These are phyloP conservation scores for Clarkia xantiana DNA, from an alignment of 345 rosid species.

Conservation along the genomic window DNA sequence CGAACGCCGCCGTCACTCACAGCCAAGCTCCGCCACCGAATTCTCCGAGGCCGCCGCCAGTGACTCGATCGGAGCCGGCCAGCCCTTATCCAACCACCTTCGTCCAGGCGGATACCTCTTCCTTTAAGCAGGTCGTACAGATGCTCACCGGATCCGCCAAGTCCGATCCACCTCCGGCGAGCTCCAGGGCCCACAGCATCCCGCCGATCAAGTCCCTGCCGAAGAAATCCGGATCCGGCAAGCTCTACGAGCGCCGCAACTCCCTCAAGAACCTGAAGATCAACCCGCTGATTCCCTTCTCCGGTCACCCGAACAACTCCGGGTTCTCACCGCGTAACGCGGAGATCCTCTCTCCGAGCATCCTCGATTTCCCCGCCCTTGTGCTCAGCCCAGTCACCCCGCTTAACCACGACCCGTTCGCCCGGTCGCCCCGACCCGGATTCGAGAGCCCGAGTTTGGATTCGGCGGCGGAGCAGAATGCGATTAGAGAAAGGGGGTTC, in stretches of 20 bases:
- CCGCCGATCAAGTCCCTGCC: slow-evolving; percentile 16
- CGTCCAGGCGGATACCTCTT: slow-evolving; percentile 25
- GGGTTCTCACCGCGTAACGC: slow-evolving; percentile 19
- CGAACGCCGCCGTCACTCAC: background rate
- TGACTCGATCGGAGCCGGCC: slow-evolving; percentile 47
- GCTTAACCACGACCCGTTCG: slow-evolving; percentile 18
- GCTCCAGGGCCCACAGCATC: slow-evolving; percentile 10
- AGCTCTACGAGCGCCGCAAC: slow-evolving; percentile 7
- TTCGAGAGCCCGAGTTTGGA: background rate
- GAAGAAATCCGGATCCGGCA: slow-evolving; percentile 3
- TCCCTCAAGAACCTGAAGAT: slow-evolving; percentile 23
- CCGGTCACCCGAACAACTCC: slow-evolving; percentile 1
- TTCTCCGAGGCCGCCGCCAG: slow-evolving; percentile 28
- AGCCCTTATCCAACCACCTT: slow-evolving; percentile 27
- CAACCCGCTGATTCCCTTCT: slow-evolving; percentile 12
- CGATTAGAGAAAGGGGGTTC: slow-evolving; percentile 13
- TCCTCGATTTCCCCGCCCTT: slow-evolving; percentile 25
- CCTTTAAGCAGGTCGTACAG: slow-evolving; percentile 36
- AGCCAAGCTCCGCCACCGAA: slow-evolving; percentile 11
- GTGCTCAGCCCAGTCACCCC: slow-evolving; percentile 28
- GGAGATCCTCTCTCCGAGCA: slow-evolving; percentile 24
- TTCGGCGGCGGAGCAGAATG: slow-evolving; percentile 1
- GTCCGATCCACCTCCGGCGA: background rate
- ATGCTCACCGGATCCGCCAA: slow-evolving; percentile 30
- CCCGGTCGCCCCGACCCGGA: slow-evolving; percentile 8